A percentile compares a stretch with the other conserved stretches of the same genome.
These are phyloP conservation scores for Tolypocladium album DNA, from an alignment of 2,329 filamentous ascomycete species.

Conservation along the genomic window DNA sequence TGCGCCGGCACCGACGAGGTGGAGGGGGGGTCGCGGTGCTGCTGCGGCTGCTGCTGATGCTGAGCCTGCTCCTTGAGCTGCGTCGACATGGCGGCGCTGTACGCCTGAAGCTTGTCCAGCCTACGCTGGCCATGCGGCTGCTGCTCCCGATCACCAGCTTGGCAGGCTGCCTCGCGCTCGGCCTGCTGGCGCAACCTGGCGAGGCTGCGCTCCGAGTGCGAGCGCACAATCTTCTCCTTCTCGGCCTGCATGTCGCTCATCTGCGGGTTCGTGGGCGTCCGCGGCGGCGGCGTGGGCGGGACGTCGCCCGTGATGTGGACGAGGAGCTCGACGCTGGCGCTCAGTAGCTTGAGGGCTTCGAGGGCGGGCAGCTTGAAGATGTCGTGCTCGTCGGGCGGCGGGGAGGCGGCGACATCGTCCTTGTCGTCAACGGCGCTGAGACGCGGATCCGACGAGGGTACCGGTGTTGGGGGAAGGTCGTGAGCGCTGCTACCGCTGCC, in stretches of 20 bases:
- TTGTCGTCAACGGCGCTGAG: conserved; percentile 14
- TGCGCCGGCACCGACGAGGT: conserved; percentile 5
- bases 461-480: conserved; percentile 29
- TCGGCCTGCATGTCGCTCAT: conserved; percentile 53
- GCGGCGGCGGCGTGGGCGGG: conserved; percentile 65
- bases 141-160: background rate
- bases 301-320: conserved; percentile 67
- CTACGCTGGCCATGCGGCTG: background rate
- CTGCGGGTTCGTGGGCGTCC: conserved; percentile 52
- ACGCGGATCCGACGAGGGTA: conserved; percentile 27
- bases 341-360: conserved; percentile 71
- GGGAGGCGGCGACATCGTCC: conserved; percentile 9
- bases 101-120: conserved; percentile 13
- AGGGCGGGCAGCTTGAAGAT: conserved; percentile 63
- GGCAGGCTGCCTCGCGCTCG: conserved; percentile 14
- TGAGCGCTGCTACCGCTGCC: background rate
- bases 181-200: conserved; percentile 31
- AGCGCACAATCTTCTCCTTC: conserved; percentile 48
- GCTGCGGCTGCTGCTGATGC: background rate
- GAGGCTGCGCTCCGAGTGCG: conserved; percentile 45
- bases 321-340: conserved; percentile 58
- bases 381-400: conserved; percentile 39
- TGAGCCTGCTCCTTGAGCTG: conserved; percentile 14
- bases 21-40: no score
- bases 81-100: conserved; percentile 14